These are phyloP conservation scores for Colletotrichum filicis DNA, from an alignment of 2,329 filamentous ascomycete species.

Conservation along the genomic window DNA sequence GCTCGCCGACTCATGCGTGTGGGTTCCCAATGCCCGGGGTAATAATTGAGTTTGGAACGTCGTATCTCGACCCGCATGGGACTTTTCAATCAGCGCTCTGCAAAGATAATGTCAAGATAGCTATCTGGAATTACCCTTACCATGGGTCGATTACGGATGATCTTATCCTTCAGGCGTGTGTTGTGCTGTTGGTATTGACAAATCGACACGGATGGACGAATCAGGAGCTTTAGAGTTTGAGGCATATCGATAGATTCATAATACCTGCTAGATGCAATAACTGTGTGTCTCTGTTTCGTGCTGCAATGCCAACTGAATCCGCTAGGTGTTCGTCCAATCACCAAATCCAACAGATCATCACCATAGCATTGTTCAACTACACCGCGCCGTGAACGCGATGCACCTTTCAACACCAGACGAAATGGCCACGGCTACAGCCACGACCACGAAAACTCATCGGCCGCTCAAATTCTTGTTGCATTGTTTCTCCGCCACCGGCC, in stretches of 20 bases:
- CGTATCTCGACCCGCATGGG: not conserved
- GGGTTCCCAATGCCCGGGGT: slow-evolving; percentile 14
- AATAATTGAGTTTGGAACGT: not conserved
- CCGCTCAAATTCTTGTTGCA: slow-evolving; percentile 50
- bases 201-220: not conserved
- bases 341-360: not conserved
- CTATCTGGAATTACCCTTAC: slow-evolving; percentile 1
- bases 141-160: not conserved
- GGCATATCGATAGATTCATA: slow-evolving; percentile 16
- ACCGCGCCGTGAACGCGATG: not conserved
- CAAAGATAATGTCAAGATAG: slow-evolving; percentile 7
- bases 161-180: not conserved
- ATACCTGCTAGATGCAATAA: slow-evolving; percentile 11
- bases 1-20: slow-evolving; percentile 23
- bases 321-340: slow-evolving; percentile 26
- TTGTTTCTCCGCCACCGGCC: slow-evolving; percentile 52
- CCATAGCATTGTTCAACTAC: not conserved
- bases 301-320: not conserved
- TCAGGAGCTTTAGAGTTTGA: slow-evolving; percentile 6
- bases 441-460: not conserved
- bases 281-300: not conserved
- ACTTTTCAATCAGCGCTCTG: not conserved
- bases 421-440: not conserved
- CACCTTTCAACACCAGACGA: slow-evolving; percentile 17
- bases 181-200: slow-evolving; percentile 3